Evolutionary conservation across 2,329 filamentous ascomycete species (phyloP).

Genomic region (Diplodia seriata): DNA sequence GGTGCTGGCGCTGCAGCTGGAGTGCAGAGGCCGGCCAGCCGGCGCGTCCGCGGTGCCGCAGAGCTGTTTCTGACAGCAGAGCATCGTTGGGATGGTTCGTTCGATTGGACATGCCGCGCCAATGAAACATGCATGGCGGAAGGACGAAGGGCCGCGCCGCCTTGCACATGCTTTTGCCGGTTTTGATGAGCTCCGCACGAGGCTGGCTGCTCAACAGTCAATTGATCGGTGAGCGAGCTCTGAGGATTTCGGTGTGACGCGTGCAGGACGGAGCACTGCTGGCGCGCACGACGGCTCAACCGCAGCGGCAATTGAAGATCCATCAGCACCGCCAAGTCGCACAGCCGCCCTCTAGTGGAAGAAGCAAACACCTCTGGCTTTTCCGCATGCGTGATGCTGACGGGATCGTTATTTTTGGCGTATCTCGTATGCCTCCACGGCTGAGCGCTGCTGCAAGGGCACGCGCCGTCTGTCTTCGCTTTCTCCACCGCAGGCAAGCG

Average conservation of each 20-base stretch:
- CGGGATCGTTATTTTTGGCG: constrained; percentile 22
- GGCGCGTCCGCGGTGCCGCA: constrained; percentile 8
- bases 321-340: constrained; percentile 17
- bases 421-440: constrained; percentile 15
- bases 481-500: constrained; percentile 23
- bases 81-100: not conserved
- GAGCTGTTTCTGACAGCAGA: constrained; percentile 10
- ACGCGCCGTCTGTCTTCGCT: constrained; percentile 12
- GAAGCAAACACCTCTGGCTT: not conserved
- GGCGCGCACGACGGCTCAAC: constrained; percentile 17
- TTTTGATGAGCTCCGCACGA: constrained; percentile 15
- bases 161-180: constrained; percentile 28
- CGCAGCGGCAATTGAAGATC: constrained; percentile 4
- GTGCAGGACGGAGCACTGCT: not conserved
- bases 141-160: constrained; percentile 9
- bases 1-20: not conserved
- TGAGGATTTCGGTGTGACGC: constrained; percentile 26
- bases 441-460: constrained; percentile 25
- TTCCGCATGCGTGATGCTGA: constrained; percentile 17
- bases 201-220: constrained; percentile 22
- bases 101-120: constrained; percentile 13
- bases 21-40: constrained; percentile 1
- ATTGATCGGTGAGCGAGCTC: constrained; percentile 9
- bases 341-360: constrained; percentile 9
- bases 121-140: constrained; percentile 26